Evolutionary conservation across 2,329 filamentous ascomycete species (phyloP).

Genomic region (Pezicula carpinea): DNA sequence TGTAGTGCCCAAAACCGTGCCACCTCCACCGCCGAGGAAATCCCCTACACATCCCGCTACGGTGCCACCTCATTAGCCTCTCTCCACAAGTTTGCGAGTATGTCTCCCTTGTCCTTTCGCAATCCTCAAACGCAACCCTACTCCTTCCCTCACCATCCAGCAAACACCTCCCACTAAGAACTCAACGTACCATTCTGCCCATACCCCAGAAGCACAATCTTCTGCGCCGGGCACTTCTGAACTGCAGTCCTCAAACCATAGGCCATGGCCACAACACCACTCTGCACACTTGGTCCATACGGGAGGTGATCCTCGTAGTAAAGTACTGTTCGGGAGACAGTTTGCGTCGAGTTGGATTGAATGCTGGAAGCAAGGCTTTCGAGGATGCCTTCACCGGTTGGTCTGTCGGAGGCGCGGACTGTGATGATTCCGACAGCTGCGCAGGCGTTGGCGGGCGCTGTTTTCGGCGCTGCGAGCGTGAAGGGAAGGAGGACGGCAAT

Average conservation of each 20-base stretch:
- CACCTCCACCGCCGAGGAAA: not conserved
- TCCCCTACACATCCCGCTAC: not conserved
- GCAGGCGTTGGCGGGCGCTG: not conserved
- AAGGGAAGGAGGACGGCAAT: not conserved
- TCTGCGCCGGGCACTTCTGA: not conserved
- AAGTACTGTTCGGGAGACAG: not conserved
- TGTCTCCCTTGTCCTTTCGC: not conserved
- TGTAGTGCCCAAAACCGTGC: not conserved
- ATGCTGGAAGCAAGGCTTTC: not conserved
- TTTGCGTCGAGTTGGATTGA: not conserved
- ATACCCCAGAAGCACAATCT: conserved; percentile 1
- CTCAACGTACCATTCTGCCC: not conserved
- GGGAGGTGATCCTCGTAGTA: not conserved
- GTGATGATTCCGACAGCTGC: not conserved
- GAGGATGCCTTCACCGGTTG: not conserved
- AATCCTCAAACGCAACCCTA: not conserved
- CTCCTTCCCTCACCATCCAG: not conserved
- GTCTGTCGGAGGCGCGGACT: not conserved
- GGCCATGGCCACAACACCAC: not conserved
- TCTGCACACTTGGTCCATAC: not conserved
- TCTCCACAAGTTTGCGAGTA: not conserved
- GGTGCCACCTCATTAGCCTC: not conserved
- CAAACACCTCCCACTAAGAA: not conserved
- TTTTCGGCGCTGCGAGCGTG: not conserved
- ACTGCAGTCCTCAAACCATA: not conserved